Percentiles rank a stretch among this genome's conserved stretches.
Conservation (phyloP, 2,329 filamentous ascomycete genomes). For the Phaeoacremonium minimum region DNA sequence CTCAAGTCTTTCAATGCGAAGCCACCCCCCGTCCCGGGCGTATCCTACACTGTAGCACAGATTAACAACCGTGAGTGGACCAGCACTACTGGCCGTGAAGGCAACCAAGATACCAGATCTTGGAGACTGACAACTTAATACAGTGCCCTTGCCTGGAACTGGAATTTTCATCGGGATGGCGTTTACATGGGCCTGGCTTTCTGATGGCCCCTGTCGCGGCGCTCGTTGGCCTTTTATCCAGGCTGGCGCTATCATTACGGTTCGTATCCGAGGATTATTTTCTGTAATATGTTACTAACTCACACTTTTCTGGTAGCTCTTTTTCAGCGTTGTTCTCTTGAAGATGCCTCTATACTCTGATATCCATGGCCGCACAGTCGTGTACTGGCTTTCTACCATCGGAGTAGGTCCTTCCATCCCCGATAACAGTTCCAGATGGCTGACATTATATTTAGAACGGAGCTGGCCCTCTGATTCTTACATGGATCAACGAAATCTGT, state of each 20-base stretch:
- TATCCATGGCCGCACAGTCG: conserved; percentile 25
- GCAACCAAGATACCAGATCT: background rate
- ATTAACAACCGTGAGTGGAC: conserved; percentile 27
- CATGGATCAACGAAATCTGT: conserved; percentile 28
- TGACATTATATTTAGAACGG: conserved; percentile 27
- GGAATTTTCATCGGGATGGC: conserved; percentile 28
- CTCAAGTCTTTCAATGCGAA: conserved; percentile 31
- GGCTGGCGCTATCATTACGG: conserved; percentile 25
- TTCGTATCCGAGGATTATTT: conserved; percentile 12
- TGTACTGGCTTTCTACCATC: conserved; percentile 31
- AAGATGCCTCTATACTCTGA: conserved; percentile 29
- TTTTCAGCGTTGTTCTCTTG: conserved; percentile 23
- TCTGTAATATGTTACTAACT: background rate
- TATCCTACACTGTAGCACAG: conserved; percentile 21
- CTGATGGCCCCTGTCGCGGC: conserved; percentile 25
- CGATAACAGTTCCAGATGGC: too few relatives aligned
- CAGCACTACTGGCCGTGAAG: background rate
- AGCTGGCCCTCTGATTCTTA: conserved; percentile 30
- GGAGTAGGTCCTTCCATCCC: conserved; percentile 18
- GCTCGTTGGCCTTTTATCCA: conserved; percentile 33
- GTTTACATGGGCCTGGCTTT: conserved; percentile 29
- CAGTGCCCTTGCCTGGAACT: conserved; percentile 22
- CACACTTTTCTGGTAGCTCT: conserved; percentile 14
- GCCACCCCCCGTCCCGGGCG: conserved; percentile 27
- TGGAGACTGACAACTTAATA: background rate